These are phyloP conservation scores for Zoysia pacifica DNA, from an alignment of 176 grass and related monocot genomes.

Conservation along the genomic window DNA sequence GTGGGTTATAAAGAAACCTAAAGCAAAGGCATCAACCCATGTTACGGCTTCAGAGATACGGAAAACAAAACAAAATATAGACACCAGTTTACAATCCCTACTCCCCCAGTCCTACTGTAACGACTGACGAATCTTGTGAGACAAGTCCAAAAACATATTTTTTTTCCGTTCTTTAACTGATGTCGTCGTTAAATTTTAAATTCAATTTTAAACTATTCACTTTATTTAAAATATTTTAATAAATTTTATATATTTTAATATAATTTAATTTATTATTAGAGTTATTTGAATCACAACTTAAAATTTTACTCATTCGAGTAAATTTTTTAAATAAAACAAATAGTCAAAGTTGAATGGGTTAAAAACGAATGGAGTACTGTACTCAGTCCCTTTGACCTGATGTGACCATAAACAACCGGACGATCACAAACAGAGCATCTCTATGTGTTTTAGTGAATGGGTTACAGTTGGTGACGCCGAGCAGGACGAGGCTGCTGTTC, in stretches of 20 bases:
- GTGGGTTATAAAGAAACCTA: too few species aligned
- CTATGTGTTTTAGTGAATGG: background rate
- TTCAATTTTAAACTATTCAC: too few species aligned
- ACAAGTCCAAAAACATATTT: background rate
- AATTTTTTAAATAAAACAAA: too few species aligned
- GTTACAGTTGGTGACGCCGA: background rate
- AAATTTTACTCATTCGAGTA: too few species aligned
- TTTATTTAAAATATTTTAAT: too few species aligned
- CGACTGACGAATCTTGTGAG: constrained; percentile 12
- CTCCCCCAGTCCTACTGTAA: background rate
- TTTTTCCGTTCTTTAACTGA: too few species aligned
- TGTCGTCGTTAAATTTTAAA: too few species aligned
- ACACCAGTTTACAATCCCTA: background rate
- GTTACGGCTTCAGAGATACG: background rate
- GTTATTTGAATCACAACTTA: too few species aligned
- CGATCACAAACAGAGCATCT: background rate
- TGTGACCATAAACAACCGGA: background rate
- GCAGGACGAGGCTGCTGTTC: background rate
- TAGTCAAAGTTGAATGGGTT: too few species aligned
- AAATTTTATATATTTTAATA: too few species aligned
- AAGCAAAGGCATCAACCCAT: background rate
- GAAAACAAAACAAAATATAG: background rate
- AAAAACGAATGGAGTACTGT: too few species aligned
- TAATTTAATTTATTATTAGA: too few species aligned
- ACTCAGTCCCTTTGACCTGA: background rate